A percentile compares a stretch with the other conserved stretches of the same genome.
Conservation (phyloP, 345 rosid genomes). For the Citrus glauca region DNA sequence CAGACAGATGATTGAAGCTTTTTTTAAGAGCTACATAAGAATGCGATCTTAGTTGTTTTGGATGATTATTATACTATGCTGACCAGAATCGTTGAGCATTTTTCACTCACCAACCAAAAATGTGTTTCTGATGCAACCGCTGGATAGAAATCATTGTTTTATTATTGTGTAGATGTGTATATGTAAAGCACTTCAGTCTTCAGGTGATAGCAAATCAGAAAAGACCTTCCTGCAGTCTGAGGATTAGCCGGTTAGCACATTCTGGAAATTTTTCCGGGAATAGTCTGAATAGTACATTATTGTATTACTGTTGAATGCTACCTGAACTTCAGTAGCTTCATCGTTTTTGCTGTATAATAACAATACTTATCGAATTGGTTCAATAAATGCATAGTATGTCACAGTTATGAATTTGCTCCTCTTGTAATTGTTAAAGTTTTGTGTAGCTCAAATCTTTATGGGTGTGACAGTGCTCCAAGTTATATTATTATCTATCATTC, state of each 20-base stretch:
- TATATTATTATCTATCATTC: too few relatives aligned
- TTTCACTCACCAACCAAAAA: neutral
- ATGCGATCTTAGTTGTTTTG: neutral
- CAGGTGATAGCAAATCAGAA: neutral
- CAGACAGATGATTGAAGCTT: conserved; percentile 39
- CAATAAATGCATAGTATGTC: neutral
- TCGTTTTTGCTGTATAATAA: neutral
- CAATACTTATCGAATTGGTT: neutral
- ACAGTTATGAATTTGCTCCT: neutral
- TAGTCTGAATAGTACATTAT: neutral
- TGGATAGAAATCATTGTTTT: neutral
- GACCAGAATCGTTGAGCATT: neutral
- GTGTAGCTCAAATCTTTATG: too few relatives aligned
- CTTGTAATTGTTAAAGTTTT: neutral
- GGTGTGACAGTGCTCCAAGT: too few relatives aligned
- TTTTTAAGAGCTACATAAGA: conserved; percentile 10
- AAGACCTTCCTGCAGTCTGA: neutral
- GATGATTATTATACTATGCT: neutral
- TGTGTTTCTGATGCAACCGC: too few relatives aligned
- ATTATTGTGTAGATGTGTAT: neutral
- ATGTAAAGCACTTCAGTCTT: neutral
- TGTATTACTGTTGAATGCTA: neutral
- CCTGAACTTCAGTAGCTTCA: neutral
- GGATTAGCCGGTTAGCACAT: neutral
- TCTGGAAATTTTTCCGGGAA: neutral